These are phyloP conservation scores for Aspergillus baeticus DNA, from an alignment of 495 filamentous ascomycete genomes.

Conservation along the genomic window DNA sequence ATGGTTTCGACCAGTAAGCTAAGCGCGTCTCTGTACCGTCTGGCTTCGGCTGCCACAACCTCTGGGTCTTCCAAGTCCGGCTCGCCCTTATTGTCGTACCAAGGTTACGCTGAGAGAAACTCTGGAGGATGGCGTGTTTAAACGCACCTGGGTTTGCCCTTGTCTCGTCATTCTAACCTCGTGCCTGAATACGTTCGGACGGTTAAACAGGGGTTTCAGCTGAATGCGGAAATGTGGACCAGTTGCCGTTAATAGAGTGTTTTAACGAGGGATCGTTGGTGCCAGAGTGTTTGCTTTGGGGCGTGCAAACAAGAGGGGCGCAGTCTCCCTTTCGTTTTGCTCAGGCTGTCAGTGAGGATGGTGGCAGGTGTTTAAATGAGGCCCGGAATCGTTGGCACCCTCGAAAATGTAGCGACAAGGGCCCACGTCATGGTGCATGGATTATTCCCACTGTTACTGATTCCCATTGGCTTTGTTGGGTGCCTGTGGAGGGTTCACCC, in stretches of 20 bases:
- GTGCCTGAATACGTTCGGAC: too few species aligned
- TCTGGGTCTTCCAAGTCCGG: neutral
- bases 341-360: neutral
- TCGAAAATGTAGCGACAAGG: neutral
- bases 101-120: neutral
- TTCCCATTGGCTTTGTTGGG: neutral
- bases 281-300: too few species aligned
- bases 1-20: constrained; percentile 1
- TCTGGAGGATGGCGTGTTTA: neutral
- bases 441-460: neutral
- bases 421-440: neutral
- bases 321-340: too few species aligned
- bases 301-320: too few species aligned
- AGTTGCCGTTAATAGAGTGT: too few species aligned
- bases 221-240: too few species aligned
- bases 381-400: too few species aligned
- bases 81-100: neutral
- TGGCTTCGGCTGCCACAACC: neutral
- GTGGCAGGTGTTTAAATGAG: neutral
- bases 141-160: neutral
- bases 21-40: constrained; percentile 2
- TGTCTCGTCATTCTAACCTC: neutral
- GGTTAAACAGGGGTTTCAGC: too few species aligned
- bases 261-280: too few species aligned
- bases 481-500: neutral